phyloP scores from a whole-genome alignment of 495 filamentous ascomycete species.

The Aspergillus heteromorphus region DNA sequence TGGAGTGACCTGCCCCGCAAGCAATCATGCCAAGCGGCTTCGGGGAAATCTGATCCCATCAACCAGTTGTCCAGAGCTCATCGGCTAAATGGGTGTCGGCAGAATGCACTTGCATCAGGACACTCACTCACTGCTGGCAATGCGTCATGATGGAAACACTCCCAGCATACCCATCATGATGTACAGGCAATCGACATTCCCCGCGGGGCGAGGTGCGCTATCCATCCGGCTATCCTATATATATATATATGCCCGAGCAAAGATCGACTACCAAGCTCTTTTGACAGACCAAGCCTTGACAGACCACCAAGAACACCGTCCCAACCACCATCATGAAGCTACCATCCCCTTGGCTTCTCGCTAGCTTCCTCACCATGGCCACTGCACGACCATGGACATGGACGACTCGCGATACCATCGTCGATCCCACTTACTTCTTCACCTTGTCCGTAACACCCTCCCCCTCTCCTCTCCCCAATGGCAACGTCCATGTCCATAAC shows the following conservation, averaged over 20 bases:
- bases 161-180: too few relatives aligned
- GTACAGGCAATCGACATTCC: too few relatives aligned
- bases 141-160: too few relatives aligned
- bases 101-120: not conserved
- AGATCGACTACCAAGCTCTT: too few relatives aligned
- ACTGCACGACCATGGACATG: conserved; percentile 19
- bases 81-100: not conserved
- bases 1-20: not conserved
- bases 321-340: conserved; percentile 12
- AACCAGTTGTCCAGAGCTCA: not conserved
- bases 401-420: conserved; percentile 3
- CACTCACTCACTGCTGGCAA: too few relatives aligned
- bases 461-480: not conserved
- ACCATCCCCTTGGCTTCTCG: conserved; percentile 10
- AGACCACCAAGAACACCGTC: not conserved
- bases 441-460: conserved; percentile 25
- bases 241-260: too few relatives aligned
- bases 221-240: too few relatives aligned
- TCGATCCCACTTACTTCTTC: conserved; percentile 27
- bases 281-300: too few relatives aligned
- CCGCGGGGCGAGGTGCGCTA: too few relatives aligned
- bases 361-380: conserved; percentile 11
- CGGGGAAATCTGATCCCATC: not conserved
- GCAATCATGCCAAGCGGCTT: not conserved
- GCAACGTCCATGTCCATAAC: not conserved